Evolutionary conservation across 1,139 yeast species (phyloP).

Genomic region (Zhuliangozyma blackwelliae): DNA sequence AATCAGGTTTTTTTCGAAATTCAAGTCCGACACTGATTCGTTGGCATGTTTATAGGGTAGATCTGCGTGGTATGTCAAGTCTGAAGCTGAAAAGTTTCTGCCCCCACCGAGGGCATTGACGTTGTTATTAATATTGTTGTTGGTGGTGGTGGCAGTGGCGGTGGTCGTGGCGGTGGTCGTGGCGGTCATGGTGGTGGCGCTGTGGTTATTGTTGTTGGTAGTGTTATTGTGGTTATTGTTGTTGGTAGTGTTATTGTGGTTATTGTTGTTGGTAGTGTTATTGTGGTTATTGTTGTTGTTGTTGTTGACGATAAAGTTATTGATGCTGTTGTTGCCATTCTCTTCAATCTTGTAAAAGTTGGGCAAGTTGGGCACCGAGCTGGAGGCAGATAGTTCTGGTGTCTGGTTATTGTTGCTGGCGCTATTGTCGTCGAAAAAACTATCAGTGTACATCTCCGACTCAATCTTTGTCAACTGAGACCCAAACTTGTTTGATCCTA

Average conservation of each 20-base stretch:
- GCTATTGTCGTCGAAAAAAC: conserved; percentile 9
- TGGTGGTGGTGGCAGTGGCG: background rate
- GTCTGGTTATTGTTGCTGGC: conserved; percentile 1
- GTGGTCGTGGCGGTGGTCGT: background rate
- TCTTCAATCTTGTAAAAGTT: conserved; percentile 7
- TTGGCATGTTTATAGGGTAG: conserved; percentile 1
- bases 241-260: background rate
- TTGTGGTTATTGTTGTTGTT: no score
- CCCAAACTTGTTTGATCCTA: conserved; percentile 12
- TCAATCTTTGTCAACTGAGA: conserved; percentile 13
- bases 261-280: no score
- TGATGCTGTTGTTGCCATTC: background rate
- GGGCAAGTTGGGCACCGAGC: conserved; percentile 6
- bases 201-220: background rate
- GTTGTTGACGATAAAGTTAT: no score
- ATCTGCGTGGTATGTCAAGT: conserved; percentile 3
- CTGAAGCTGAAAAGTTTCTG: background rate
- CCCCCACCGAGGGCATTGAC: background rate
- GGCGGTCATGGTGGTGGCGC: background rate
- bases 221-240: background rate
- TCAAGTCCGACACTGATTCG: conserved; percentile 4
- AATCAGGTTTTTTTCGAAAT: conserved; percentile 1
- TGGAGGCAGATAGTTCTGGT: conserved; percentile 5
- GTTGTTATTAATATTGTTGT: background rate
- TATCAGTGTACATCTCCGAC: conserved; percentile 12